phyloP scores from a whole-genome alignment of 352 stramenopile genomes.

The Aphanomyces astaci region DNA sequence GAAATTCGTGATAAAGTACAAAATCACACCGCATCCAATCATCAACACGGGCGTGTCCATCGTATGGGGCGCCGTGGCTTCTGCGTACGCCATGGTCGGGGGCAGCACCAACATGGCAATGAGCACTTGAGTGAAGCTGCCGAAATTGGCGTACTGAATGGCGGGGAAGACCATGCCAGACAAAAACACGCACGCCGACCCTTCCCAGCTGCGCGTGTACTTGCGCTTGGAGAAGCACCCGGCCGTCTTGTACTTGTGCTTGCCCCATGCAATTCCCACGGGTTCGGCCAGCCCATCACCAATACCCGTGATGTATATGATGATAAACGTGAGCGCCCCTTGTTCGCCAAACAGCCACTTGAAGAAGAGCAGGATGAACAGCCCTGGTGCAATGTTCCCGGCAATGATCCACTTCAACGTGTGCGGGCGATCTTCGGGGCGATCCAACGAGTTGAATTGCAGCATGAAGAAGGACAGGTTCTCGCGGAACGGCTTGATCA shows the following conservation, averaged over 20 bases:
- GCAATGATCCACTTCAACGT: conserved; percentile 76
- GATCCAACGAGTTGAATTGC: conserved; percentile 82
- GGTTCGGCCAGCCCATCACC: conserved; percentile 49
- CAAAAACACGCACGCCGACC: conserved; percentile 49
- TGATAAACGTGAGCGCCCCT: conserved; percentile 66
- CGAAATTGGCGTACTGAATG: conserved; percentile 75
- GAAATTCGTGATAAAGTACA: conserved; percentile 73
- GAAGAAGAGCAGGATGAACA: conserved; percentile 81
- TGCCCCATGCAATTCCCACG: conserved; percentile 46
- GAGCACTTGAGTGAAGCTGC: conserved; percentile 51
- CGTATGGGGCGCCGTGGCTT: conserved; percentile 76
- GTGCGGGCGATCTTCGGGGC: conserved; percentile 68
- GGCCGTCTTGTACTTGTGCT: conserved; percentile 57
- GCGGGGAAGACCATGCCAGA: conserved; percentile 80
- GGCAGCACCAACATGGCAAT: conserved; percentile 76
- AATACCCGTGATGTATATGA: conserved; percentile 65
- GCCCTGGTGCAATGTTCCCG: conserved; percentile 67
- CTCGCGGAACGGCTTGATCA: conserved; percentile 79
- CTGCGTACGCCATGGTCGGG: conserved; percentile 72
- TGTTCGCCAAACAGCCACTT: conserved; percentile 75
- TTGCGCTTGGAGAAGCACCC: conserved; percentile 47
- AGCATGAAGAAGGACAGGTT: conserved; percentile 79
- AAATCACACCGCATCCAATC: conserved; percentile 60
- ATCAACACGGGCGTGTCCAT: conserved; percentile 85
- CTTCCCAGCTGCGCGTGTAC: conserved; percentile 54